Base-by-base conservation (phyloP, 2,329 filamentous ascomycete species). In the Pseudocercospora fuligena region DNA sequence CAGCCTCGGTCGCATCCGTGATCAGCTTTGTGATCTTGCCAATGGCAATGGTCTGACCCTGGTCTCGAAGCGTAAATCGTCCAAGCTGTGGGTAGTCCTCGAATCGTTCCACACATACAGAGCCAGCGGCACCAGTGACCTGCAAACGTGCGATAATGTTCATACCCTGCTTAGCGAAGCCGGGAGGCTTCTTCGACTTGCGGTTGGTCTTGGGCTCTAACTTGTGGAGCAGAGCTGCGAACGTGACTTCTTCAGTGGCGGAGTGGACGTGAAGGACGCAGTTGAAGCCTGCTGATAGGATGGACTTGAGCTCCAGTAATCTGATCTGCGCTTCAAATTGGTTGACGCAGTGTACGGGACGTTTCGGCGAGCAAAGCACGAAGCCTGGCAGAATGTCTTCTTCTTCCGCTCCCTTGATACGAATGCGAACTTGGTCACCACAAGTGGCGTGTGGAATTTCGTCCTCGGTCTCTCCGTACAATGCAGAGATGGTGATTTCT, bases 1-100 rank as follows among this genome's bases (percentile, higher is more conserved):
- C 71, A 47, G 68, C 72, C 61, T 66, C 66, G 36, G 66, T 51
- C 29, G 67, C 65, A 69, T 85, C 81, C 3, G 81, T 83, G 73
- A 92, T 88, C 68, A 99, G 87, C 86, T 94, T 97, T 67, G 93
- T 97, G 80, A 99, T 96, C 88, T 99, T 99, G 77, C 95, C 95
- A 83, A 99, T 99, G 64, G 95, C 95, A 83, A 99, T 97, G 0
- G 95, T 99, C 91, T 98, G 94, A 75, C 95, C 95, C 90, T 98
- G 77, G 63, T 78, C 93, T 86, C 93, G 86, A 62, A 97, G 86
- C 19, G 93, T 97, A 81, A 97, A 97, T 51, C 93, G 89, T 76
- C 93, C 93, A 81, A 97, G 87, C 81, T 98, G 95, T 67, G 94
- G 90, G 81, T 98, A 97, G 78, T 98, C 94, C 77, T 97, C 94